Conservation (phyloP, 306 rosid species). For the Cucurbita argyrosperma region DNA sequence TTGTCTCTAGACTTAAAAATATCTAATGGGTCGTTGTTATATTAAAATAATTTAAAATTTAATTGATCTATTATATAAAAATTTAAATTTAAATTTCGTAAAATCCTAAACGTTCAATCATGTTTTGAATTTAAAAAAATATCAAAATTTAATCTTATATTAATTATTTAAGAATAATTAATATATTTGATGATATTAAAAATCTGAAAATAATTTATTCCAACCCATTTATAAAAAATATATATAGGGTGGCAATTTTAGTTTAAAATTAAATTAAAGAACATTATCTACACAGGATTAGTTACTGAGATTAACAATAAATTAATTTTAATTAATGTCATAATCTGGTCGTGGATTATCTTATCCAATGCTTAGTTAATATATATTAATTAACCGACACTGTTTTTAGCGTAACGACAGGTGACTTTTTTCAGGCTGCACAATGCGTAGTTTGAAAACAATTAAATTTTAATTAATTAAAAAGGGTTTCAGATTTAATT, state of each 20-base stretch:
- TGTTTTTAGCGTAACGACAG: not conserved
- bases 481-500: not conserved
- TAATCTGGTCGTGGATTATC: not conserved
- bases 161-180: too few species aligned
- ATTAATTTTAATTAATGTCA: not conserved
- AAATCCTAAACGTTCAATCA: too few species aligned
- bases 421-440: constrained; percentile 1
- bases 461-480: not conserved
- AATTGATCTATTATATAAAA: too few species aligned
- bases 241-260: not conserved
- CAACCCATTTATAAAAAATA: not conserved
- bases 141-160: too few species aligned
- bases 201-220: not conserved
- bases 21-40: too few species aligned
- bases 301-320: not conserved
- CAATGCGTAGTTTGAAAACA: not conserved
- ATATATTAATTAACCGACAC: not conserved
- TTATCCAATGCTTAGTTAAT: not conserved
- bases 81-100: too few species aligned
- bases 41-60: too few species aligned
- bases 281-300: not conserved
- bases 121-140: too few species aligned
- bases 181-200: not conserved
- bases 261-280: not conserved
- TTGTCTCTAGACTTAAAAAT: too few species aligned